Conservation (phyloP, 2,329 filamentous ascomycete genomes). For the Cercospora sp. region DNA sequence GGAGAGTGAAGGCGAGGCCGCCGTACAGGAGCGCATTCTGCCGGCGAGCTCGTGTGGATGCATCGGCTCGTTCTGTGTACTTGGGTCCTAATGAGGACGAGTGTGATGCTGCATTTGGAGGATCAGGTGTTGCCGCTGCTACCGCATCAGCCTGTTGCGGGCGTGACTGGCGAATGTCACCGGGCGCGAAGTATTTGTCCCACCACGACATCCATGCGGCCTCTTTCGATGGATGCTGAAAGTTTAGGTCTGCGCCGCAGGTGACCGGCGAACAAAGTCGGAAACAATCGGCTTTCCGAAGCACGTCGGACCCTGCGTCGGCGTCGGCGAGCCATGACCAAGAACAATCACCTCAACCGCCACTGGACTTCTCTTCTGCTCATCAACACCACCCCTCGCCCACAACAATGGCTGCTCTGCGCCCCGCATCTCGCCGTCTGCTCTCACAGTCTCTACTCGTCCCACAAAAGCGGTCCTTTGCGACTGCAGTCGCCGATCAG, state of each 20-base stretch:
- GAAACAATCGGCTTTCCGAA: slow-evolving; percentile 8
- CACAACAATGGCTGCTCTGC: slow-evolving; percentile 23
- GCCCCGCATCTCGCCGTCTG: slow-evolving; percentile 23
- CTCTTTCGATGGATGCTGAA: not conserved
- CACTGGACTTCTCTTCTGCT: not conserved
- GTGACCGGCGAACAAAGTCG: not conserved
- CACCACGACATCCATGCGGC: slow-evolving; percentile 37
- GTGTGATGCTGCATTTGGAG: slow-evolving; percentile 1
- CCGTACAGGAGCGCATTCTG: slow-evolving; percentile 62
- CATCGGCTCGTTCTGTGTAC: slow-evolving; percentile 28
- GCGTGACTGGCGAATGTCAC: slow-evolving; percentile 32
- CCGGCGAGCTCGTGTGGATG: slow-evolving; percentile 33
- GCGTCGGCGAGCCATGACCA: not conserved
- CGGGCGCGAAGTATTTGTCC: slow-evolving; percentile 38
- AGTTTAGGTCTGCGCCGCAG: not conserved
- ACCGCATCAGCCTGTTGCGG: slow-evolving; percentile 11
- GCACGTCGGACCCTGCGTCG: not conserved
- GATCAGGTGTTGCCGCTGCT: not conserved
- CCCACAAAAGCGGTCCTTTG: slow-evolving; percentile 43
- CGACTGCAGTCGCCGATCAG: slow-evolving; percentile 46
- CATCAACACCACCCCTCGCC: not conserved
- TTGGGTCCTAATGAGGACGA: slow-evolving; percentile 16
- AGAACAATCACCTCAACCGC: slow-evolving; percentile 3
- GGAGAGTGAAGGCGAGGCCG: slow-evolving; percentile 72
- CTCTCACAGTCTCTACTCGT: slow-evolving; percentile 28